These are phyloP conservation scores for Leccinum olivaceopallidum DNA, from an alignment of 768 basidiomycete genomes.

Conservation along the genomic window DNA sequence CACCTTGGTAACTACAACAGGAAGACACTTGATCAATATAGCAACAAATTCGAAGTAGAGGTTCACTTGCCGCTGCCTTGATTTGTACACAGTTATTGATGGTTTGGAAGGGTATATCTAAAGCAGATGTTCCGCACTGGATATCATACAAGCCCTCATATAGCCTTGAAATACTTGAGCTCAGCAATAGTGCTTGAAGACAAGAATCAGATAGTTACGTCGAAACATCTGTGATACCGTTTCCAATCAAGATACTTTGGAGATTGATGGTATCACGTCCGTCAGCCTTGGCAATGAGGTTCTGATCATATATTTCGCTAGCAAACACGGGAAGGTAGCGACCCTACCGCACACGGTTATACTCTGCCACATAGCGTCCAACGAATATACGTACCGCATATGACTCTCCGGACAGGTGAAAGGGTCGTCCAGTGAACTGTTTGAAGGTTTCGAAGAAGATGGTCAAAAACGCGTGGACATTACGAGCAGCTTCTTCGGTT, in stretches of 20 bases:
- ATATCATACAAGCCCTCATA: constrained; percentile 49
- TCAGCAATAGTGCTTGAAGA: neutral
- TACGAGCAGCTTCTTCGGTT: constrained; percentile 78
- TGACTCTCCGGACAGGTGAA: constrained; percentile 73
- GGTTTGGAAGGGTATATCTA: constrained; percentile 51
- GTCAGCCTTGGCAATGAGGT: constrained; percentile 48
- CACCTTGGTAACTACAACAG: constrained; percentile 64
- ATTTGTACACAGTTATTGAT: constrained; percentile 44
- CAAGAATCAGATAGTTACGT: constrained; percentile 36
- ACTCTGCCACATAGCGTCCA: neutral
- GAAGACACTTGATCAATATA: neutral
- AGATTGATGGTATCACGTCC: constrained; percentile 62
- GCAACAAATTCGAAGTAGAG: neutral
- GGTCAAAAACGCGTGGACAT: constrained; percentile 71
- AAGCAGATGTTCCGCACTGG: constrained; percentile 49
- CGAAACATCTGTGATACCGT: constrained; percentile 60
- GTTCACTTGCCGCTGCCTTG: constrained; percentile 52
- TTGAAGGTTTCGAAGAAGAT: constrained; percentile 82
- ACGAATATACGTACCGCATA: constrained; percentile 56
- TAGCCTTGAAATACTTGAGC: constrained; percentile 24
- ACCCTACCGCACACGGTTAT: constrained; percentile 43
- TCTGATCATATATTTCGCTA: constrained; percentile 74
- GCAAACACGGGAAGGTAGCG: constrained; percentile 77
- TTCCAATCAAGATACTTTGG: constrained; percentile 72
- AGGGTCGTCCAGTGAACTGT: constrained; percentile 63